Base-by-base conservation (phyloP, 495 filamentous ascomycete species). In the Trichoderma orchidacearum region DNA sequence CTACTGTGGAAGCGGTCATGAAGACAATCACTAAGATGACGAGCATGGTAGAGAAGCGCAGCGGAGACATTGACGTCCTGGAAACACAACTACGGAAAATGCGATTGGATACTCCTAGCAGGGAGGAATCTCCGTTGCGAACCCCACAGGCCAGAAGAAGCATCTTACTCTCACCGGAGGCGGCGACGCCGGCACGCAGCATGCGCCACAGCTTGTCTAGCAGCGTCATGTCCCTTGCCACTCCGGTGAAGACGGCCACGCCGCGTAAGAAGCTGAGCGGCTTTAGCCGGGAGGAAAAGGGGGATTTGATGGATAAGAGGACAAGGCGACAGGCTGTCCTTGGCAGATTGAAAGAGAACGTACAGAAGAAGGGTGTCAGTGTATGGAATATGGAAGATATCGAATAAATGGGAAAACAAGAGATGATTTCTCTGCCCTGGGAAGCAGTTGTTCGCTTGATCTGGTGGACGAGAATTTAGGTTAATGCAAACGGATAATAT, bases 21-120 rank as follows among this genome's bases (percentile, higher is more conserved):
- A 86, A 85, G 52, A 97, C 94, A 5, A 95, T 99, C 59, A 73
- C 74, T 54, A 96, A 93, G 56, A 87, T 99, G 81, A 97, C 90
- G 54, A 81, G 72, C 58, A 95, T 96, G 88, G 85, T 85, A 0
- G 87, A 96, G 72, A 84, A 84, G 68, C 86, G 66, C 64, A 89
- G 85, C 66, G 84, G 82, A 48, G 93, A 97, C 60, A 83, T 97
- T 51, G 89, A 95, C 67, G 80, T 94, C 11, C 76, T 97, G 28
- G 93, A 96, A 66, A 79, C 81, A 32, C 87, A 95, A 61, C 84
- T 97, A 72, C 80, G 82, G 28, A 84, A 80, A 53, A 72, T 95
- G 8, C 76, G 85, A 3, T 66, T 90, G 5, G 65, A 75, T 0
- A 15, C 68, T 50, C 59, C 75, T 57, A 81, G 83, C 68, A 68